These are phyloP conservation scores for Trypanosoma brucei DNA, from an alignment of 208 protist genomes.

Conservation along the genomic window DNA sequence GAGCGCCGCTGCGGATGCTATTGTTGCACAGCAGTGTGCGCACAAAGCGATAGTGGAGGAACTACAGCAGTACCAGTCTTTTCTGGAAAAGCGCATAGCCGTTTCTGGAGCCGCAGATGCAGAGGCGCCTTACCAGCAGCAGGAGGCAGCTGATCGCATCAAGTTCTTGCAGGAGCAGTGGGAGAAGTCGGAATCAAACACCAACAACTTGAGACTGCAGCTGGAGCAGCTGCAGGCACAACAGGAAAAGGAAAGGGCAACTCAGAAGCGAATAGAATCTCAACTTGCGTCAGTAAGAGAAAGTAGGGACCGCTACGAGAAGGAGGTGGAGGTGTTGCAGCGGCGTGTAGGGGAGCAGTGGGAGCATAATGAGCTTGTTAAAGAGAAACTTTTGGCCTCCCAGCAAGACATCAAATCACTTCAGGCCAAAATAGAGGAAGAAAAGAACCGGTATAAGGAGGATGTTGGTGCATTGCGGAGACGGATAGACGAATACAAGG, in stretches of 20 bases:
- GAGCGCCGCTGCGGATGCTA: conserved; percentile 11
- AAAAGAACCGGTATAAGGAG: background rate
- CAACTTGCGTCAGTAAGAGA: background rate
- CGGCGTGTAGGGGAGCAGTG: background rate
- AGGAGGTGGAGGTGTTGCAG: background rate
- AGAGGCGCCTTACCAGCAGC: background rate
- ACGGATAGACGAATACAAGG: background rate
- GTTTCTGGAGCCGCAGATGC: background rate
- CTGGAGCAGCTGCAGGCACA: background rate
- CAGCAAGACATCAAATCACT: background rate
- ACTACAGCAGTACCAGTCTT: conserved; percentile 20
- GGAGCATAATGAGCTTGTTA: background rate
- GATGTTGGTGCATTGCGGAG: background rate
- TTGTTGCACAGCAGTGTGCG: conserved; percentile 10
- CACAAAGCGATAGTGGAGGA: conserved; percentile 17
- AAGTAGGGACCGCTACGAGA: background rate
- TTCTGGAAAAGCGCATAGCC: conserved; percentile 15
- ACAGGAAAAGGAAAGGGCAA: background rate
- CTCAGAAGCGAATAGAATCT: background rate
- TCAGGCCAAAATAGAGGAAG: background rate
- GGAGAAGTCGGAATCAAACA: background rate
- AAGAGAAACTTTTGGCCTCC: background rate
- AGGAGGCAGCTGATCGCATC: background rate
- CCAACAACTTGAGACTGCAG: background rate
- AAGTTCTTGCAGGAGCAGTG: background rate